phyloP scores from a whole-genome alignment of 495 filamentous ascomycete genomes.

The Poronia punctata region DNA sequence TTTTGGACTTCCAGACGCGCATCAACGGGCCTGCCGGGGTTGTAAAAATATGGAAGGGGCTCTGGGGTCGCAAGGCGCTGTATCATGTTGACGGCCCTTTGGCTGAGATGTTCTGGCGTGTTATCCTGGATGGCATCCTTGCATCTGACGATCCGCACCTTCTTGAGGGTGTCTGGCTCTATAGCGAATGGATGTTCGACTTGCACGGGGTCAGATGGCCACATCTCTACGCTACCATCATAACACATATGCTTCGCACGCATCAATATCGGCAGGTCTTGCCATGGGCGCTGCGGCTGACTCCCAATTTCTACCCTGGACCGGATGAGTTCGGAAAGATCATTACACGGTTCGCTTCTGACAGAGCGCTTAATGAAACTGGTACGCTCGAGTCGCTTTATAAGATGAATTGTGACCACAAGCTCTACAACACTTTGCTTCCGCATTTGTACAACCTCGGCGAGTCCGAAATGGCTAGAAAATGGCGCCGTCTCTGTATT shows the following conservation, averaged over 20 bases:
- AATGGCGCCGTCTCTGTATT: conserved; percentile 47
- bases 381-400: conserved; percentile 38
- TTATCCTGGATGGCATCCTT: conserved; percentile 42
- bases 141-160: conserved; percentile 27
- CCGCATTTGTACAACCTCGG: conserved; percentile 46
- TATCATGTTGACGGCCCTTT: conserved; percentile 17
- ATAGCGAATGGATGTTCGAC: conserved; percentile 48
- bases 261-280: conserved; percentile 25
- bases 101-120: conserved; percentile 53
- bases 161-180: conserved; percentile 43
- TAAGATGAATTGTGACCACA: conserved; percentile 42
- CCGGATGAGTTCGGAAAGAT: conserved; percentile 22
- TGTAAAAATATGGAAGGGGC: conserved; percentile 23
- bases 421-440: conserved; percentile 57
- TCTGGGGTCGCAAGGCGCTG: conserved; percentile 25
- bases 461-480: conserved; percentile 41
- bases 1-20: conserved; percentile 55
- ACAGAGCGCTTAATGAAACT: conserved; percentile 18
- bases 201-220: conserved; percentile 45
- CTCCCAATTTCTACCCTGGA: conserved; percentile 26
- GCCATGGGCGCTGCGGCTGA: conserved; percentile 31
- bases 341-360: conserved; percentile 25
- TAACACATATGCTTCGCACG: conserved; percentile 29
- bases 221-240: conserved; percentile 24
- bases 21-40: conserved; percentile 54